Percentiles rank a stretch among this genome's conserved stretches.
Conservation (phyloP, 192 early-diverging fungal genomes). For the Podila verticillata region DNA sequence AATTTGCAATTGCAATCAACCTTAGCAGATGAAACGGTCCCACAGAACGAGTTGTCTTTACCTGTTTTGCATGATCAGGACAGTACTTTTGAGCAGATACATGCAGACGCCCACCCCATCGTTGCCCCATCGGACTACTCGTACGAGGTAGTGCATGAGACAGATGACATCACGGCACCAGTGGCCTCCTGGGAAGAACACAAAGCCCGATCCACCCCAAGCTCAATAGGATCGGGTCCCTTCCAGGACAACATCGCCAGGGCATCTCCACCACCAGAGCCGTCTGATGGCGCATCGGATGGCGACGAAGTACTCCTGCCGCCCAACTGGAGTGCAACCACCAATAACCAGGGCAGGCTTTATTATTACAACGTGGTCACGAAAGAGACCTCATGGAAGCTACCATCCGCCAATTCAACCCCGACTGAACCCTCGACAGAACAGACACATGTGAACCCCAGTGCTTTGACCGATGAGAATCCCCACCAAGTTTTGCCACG, state of each 20-base stretch:
- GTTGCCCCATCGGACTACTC: neutral
- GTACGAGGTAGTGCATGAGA: neutral
- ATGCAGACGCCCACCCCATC: neutral
- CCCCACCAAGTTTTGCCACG: slow-evolving; percentile 34
- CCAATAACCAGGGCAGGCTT: slow-evolving; percentile 29
- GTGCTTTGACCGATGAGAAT: neutral
- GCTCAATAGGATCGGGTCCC: neutral
- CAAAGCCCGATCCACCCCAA: neutral
- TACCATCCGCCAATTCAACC: slow-evolving; percentile 2
- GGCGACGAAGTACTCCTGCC: slow-evolving; percentile 23
- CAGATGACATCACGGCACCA: neutral
- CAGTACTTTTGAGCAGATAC: neutral
- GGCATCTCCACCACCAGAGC: slow-evolving; percentile 36
- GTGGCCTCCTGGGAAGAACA: neutral
- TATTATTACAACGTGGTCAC: slow-evolving; percentile 46
- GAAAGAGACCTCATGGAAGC: slow-evolving; percentile 42
- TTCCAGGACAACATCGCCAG: slow-evolving; percentile 3
- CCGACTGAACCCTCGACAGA: neutral
- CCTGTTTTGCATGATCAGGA: neutral
- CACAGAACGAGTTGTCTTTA: neutral
- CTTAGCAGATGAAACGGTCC: neutral
- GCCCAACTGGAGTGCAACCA: slow-evolving; percentile 47
- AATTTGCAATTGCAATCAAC: too few species aligned
- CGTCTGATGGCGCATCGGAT: slow-evolving; percentile 14
- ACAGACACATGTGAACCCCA: neutral